Evolutionary conservation across 306 rosid genomes (phyloP).

Genomic region (Medicago lupulina): DNA sequence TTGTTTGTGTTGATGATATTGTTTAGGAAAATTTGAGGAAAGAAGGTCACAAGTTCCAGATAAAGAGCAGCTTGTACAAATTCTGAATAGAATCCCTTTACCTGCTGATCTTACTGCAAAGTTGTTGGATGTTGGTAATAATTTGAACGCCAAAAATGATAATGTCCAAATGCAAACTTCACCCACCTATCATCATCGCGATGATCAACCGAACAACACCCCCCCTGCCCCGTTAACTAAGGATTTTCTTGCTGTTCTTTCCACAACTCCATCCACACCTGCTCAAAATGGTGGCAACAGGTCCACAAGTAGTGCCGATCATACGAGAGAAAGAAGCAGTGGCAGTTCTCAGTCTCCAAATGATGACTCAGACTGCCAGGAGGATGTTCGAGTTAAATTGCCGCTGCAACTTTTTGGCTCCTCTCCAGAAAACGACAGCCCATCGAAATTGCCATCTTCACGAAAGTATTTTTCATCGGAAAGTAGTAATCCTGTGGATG

Average conservation of each 20-base stretch:
- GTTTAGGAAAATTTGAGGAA: conserved; percentile 73
- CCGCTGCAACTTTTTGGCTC: conserved; percentile 84
- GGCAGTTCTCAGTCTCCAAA: conserved; percentile 82
- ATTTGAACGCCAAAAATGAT: conserved; percentile 50
- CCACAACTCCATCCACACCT: conserved; percentile 69
- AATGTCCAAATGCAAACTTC: conserved; percentile 49
- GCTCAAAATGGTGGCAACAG: conserved; percentile 65
- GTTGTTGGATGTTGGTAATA: conserved; percentile 68
- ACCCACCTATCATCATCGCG: conserved; percentile 45
- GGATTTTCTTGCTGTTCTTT: conserved; percentile 82
- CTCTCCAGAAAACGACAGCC: conserved; percentile 65
- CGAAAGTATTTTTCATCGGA: conserved; percentile 86
- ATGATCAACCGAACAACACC: conserved; percentile 59
- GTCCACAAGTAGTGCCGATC: conserved; percentile 58
- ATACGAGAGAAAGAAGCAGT: conserved; percentile 69
- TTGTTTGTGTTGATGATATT: conserved; percentile 3
- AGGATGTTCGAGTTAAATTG: conserved; percentile 59
- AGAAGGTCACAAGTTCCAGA: conserved; percentile 64
- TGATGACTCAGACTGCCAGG: conserved; percentile 76
- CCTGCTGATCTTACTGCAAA: conserved; percentile 79
- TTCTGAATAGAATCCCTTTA: conserved; percentile 77
- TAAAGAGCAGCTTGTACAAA: conserved; percentile 77
- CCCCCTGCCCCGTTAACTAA: conserved; percentile 61
- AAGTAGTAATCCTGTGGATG: conserved; percentile 84
- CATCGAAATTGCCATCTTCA: conserved; percentile 59